Base-by-base conservation (phyloP, 164 flowering plant genomes). In the Annona squamosa region DNA sequence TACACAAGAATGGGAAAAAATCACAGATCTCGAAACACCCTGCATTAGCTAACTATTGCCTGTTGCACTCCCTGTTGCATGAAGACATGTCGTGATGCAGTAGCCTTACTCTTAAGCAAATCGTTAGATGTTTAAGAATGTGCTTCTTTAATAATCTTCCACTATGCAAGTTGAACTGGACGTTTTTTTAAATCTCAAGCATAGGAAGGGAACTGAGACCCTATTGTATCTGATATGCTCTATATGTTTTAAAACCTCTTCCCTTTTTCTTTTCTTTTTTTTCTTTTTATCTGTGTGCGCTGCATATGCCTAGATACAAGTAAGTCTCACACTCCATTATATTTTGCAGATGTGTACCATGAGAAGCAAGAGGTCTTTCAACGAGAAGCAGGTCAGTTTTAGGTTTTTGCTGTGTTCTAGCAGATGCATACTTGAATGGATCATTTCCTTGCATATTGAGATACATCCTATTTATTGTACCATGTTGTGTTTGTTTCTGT, bases 341-440 rank as follows among this genome's bases (percentile, higher is more conserved):
- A 18, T 70, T 41, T 9, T 84, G 76, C 89, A 92, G 97, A 95
- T 87, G 97, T 93, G 1, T 95, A 95, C 78, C 84, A 90, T 78
- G 99, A 95, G 69, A 84, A 76, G 67, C 83, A 77, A 68, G 97
- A 93, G 79, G 84, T 85, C 65, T 94, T 94, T 77, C 76, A 82
- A 79, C 92, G 97, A 13, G 99, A 92, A 79, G 97, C 98, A 82
- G 99, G 99, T 94, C 52, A 63, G 77, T 64, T 13, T 68, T 7
- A 12, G 73, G 61, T 43, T 70, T 72, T 10, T 17, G 64, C 61
- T 63, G n/a, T 7, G 52, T 19, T 63, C 47, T 37, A 46, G 17
- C 37, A 45, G 45, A 48, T 56, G 62, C 46, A 13, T 59, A 9
- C 48, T 48, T 4, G 4, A 52, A 16, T 52, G 59, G 59, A 52